These are phyloP conservation scores for Rhododendron molle DNA, from an alignment of 148 eudicot species.

Conservation along the genomic window DNA sequence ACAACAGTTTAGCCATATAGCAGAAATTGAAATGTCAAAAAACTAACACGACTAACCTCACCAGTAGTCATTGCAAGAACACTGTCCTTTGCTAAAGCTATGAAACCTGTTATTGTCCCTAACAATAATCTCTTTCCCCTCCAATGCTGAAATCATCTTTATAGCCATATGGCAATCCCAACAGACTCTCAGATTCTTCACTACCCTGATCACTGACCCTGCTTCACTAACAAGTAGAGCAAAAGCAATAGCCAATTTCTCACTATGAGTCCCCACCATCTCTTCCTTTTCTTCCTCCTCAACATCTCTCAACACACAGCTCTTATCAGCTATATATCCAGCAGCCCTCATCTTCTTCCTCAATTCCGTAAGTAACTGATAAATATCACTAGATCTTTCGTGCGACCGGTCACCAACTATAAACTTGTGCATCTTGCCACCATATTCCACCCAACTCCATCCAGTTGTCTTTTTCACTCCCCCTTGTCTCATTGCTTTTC, in stretches of 20 bases:
- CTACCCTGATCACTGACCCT: constrained; percentile 46
- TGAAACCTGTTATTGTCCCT: constrained; percentile 74
- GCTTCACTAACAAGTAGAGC: constrained; percentile 56
- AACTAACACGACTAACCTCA: constrained; percentile 3
- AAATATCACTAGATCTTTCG: constrained; percentile 39
- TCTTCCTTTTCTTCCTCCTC: constrained; percentile 81
- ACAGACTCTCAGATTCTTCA: constrained; percentile 66
- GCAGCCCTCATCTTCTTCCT: constrained; percentile 37
- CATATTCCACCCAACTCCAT: constrained; percentile 61
- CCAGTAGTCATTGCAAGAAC: constrained; percentile 72
- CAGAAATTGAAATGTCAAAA: neutral
- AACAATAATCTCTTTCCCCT: constrained; percentile 58
- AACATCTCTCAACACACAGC: constrained; percentile 47
- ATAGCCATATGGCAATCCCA: constrained; percentile 57
- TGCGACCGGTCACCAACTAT: constrained; percentile 55
- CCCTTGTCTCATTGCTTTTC: constrained; percentile 38
- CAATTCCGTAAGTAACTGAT: constrained; percentile 33
- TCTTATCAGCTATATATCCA: constrained; percentile 53
- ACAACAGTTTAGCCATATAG: neutral
- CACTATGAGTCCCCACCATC: constrained; percentile 62
- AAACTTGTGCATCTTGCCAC: constrained; percentile 55
- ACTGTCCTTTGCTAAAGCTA: constrained; percentile 40
- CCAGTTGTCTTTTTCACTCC: constrained; percentile 53
- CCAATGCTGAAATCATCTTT: constrained; percentile 58
- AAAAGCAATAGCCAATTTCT: constrained; percentile 63